phyloP scores from a whole-genome alignment of 1,284 basidiomycete species.

The Cerioporus squamosus region DNA sequence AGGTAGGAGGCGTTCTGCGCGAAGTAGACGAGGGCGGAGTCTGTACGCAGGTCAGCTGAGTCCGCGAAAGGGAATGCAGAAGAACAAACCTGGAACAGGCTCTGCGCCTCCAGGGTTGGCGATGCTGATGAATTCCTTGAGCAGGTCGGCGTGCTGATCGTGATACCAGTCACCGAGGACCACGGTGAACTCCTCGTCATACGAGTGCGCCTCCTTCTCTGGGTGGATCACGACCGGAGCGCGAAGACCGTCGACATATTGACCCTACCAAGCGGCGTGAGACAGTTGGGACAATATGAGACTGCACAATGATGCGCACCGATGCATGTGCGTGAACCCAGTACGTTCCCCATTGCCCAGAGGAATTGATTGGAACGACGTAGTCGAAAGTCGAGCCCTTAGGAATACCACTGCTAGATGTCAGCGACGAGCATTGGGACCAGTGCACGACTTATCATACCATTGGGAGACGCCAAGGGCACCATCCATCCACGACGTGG shows the following conservation, averaged over 20 bases:
- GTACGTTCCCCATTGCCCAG: slow-evolving; percentile 83
- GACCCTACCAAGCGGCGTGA: slow-evolving; percentile 52
- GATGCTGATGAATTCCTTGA: slow-evolving; percentile 76
- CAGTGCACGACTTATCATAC: slow-evolving; percentile 43
- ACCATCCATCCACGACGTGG: slow-evolving; percentile 87
- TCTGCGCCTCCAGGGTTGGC: slow-evolving; percentile 85
- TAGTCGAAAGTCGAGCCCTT: slow-evolving; percentile 78
- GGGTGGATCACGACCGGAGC: slow-evolving; percentile 80
- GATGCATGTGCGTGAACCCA: slow-evolving; percentile 82
- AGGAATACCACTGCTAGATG: slow-evolving; percentile 74
- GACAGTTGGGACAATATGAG: background rate
- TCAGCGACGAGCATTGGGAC: background rate
- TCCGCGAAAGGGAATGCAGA: background rate
- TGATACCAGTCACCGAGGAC: slow-evolving; percentile 72
- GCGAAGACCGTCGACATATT: slow-evolving; percentile 89
- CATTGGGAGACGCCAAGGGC: slow-evolving; percentile 85
- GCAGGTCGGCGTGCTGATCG: slow-evolving; percentile 65
- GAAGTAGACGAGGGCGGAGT: slow-evolving; percentile 86
- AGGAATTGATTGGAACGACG: slow-evolving; percentile 73
- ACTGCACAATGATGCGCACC: slow-evolving; percentile 39
- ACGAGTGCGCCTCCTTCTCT: slow-evolving; percentile 62
- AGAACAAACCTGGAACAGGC: slow-evolving; percentile 75
- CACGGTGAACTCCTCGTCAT: slow-evolving; percentile 93
- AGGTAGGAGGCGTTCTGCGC: slow-evolving; percentile 77
- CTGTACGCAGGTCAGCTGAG: slow-evolving; percentile 40